These are phyloP conservation scores for Eragrostis curvula DNA, from an alignment of 176 grass and related monocot species.

Conservation along the genomic window DNA sequence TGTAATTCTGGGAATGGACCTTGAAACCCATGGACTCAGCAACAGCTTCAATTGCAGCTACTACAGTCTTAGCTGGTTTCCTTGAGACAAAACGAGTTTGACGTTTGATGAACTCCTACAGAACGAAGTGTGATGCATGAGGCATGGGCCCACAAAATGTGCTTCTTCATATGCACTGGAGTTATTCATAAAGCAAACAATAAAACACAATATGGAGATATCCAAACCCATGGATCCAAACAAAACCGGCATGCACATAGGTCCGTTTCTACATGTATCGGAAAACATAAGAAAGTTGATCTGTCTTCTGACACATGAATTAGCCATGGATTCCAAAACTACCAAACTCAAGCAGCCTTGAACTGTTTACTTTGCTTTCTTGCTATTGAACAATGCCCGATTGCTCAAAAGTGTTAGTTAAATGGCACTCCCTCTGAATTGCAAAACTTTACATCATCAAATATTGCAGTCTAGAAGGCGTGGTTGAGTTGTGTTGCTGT, in stretches of 20 bases:
- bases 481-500: neutral
- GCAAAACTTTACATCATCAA: neutral
- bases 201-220: neutral
- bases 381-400: neutral
- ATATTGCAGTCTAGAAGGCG: neutral
- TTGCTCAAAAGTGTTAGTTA: neutral
- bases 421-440: neutral
- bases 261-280: neutral
- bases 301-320: neutral
- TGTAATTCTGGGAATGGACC: slow-evolving; percentile 93
- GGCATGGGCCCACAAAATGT: neutral
- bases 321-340: neutral
- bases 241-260: slow-evolving; percentile 14
- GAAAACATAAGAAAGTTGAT: too few relatives aligned
- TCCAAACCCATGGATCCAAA: too few relatives aligned
- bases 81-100: slow-evolving; percentile 97
- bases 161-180: neutral
- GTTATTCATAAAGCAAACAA: slow-evolving; percentile 9
- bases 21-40: slow-evolving; percentile 78
- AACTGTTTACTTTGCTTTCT: neutral
- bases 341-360: neutral
- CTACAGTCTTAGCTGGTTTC: slow-evolving; percentile 72
- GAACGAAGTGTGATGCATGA: slow-evolving; percentile 28
- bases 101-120: slow-evolving; percentile 81
- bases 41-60: slow-evolving; percentile 75